These are phyloP conservation scores for Podaxis sp. DNA, from an alignment of 768 basidiomycete genomes.

Conservation along the genomic window DNA sequence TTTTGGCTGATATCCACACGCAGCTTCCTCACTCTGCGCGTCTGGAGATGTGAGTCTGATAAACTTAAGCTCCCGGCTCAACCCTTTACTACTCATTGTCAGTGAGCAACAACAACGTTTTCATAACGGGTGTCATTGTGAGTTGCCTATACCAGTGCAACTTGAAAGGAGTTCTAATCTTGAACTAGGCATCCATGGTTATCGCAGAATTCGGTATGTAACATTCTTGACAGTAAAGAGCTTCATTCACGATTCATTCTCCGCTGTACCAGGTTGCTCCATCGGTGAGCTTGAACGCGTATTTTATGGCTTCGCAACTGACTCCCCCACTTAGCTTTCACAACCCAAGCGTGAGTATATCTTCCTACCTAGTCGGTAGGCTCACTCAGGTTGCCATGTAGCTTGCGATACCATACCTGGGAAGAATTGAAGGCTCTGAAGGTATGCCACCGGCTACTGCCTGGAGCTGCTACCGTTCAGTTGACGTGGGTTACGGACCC, in stretches of 20 bases:
- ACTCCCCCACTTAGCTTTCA: slow-evolving; percentile 37
- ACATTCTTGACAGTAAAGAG: background rate
- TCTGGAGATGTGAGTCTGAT: slow-evolving; percentile 40
- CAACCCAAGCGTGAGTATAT: slow-evolving; percentile 42
- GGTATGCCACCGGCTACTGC: slow-evolving; percentile 24
- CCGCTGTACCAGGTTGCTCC: slow-evolving; percentile 34
- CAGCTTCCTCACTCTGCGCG: slow-evolving; percentile 44
- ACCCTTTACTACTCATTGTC: background rate
- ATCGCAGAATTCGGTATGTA: slow-evolving; percentile 50
- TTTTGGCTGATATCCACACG: background rate
- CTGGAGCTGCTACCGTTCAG: slow-evolving; percentile 5
- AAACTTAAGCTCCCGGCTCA: background rate
- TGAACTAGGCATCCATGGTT: slow-evolving; percentile 39
- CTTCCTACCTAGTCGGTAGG: background rate
- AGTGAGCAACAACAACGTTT: slow-evolving; percentile 51
- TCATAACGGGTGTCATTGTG: slow-evolving; percentile 44
- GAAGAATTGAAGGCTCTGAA: slow-evolving; percentile 43
- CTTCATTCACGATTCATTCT: background rate
- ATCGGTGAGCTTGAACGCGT: slow-evolving; percentile 32
- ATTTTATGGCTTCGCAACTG: slow-evolving; percentile 6
- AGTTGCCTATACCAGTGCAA: slow-evolving; percentile 17
- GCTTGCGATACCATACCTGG: slow-evolving; percentile 45
- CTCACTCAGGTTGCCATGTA: slow-evolving; percentile 18
- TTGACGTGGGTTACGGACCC: slow-evolving; percentile 3
- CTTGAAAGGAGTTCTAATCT: background rate